Percentiles rank a stretch among this genome's conserved stretches.
phyloP scores from a whole-genome alignment of 495 filamentous ascomycete species.

The Daldinia loculata region DNA sequence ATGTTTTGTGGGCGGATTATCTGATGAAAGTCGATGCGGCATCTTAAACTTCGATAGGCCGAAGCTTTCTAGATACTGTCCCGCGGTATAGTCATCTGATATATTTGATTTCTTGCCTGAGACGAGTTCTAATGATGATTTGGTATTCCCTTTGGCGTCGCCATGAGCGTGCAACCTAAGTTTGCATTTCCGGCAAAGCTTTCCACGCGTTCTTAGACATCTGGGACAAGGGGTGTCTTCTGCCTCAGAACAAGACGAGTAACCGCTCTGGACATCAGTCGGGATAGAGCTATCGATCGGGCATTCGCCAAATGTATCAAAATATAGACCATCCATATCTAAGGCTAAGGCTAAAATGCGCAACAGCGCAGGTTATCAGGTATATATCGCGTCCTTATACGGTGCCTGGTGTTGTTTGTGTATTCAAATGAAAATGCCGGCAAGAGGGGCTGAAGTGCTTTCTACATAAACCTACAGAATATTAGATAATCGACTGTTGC shows the following conservation, averaged over 20 bases:
- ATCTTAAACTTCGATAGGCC: not conserved
- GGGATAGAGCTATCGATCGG: not conserved
- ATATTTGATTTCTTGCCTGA: not conserved
- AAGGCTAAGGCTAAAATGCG: not conserved
- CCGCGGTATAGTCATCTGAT: not conserved
- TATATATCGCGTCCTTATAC: no score
- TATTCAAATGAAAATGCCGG: not conserved
- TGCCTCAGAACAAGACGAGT: not conserved
- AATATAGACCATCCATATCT: not conserved
- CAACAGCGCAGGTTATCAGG: no score
- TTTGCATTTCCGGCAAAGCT: conserved; percentile 2
- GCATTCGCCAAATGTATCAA: not conserved
- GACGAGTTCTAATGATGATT: conserved; percentile 1
- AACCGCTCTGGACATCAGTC: not conserved
- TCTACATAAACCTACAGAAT: not conserved
- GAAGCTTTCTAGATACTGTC: not conserved
- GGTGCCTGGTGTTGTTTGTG: not conserved
- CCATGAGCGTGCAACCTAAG: not conserved
- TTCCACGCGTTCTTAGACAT: not conserved
- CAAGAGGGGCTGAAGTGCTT: not conserved
- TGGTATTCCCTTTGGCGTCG: not conserved
- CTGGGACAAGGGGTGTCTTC: conserved; percentile 1
- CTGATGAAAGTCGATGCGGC: not conserved
- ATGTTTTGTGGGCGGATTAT: not conserved
- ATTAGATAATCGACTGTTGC: not conserved